Conservation (phyloP, 495 filamentous ascomycete genomes). For the Aspergillus asperescens region DNA sequence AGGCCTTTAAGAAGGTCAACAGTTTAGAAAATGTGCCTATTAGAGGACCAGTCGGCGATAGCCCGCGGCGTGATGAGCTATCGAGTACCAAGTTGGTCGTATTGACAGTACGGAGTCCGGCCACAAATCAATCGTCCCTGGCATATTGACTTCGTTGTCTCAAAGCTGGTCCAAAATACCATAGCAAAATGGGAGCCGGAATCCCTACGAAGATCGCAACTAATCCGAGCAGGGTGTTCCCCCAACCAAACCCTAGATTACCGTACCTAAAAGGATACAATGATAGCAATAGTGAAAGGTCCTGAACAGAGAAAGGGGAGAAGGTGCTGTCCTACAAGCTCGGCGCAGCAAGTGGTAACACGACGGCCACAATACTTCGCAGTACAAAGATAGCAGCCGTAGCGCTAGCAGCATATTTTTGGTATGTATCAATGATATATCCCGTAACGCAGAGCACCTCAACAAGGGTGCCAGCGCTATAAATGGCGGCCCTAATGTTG, state of each 20-base stretch:
- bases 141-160: constrained; percentile 1
- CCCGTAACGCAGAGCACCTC: constrained; percentile 60
- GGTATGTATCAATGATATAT: constrained; percentile 43
- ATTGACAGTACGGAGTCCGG: too few relatives aligned
- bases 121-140: background rate
- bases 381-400: constrained; percentile 60
- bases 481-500: constrained; percentile 58
- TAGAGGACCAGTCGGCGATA: too few relatives aligned
- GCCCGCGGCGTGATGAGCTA: too few relatives aligned
- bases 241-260: constrained; percentile 53
- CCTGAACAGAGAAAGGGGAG: too few relatives aligned
- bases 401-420: constrained; percentile 66
- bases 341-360: constrained; percentile 69
- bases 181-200: constrained; percentile 1
- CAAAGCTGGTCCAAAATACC: background rate
- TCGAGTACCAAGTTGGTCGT: too few relatives aligned
- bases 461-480: constrained; percentile 52
- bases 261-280: constrained; percentile 29
- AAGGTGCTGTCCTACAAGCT: constrained; percentile 29
- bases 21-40: too few relatives aligned
- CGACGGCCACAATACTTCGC: constrained; percentile 61
- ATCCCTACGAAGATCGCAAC: background rate
- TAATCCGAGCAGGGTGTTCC: constrained; percentile 38
- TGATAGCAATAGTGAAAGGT: too few relatives aligned
- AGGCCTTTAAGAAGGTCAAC: too few relatives aligned